phyloP scores from a whole-genome alignment of 2,329 filamentous ascomycete species.

The Chrysosporium keratinophilum region DNA sequence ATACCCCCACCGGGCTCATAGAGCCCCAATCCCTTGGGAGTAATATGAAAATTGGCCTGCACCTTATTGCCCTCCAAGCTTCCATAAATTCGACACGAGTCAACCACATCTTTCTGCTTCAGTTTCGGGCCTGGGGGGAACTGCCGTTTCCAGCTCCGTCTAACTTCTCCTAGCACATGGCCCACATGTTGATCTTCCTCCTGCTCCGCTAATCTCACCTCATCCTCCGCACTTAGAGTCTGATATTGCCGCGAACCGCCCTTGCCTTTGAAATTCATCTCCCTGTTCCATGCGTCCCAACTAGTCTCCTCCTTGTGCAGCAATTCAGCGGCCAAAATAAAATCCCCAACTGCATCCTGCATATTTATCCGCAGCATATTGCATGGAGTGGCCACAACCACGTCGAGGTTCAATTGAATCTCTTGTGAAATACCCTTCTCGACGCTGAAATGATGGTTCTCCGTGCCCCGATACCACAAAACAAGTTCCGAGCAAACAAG shows the following conservation, averaged over 20 bases:
- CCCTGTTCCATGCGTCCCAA: constrained; percentile 73
- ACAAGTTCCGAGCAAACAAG: constrained; percentile 68
- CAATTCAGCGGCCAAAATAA: constrained; percentile 68
- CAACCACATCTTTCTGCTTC: constrained; percentile 44
- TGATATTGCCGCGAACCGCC: constrained; percentile 50
- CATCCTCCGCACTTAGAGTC: constrained; percentile 53
- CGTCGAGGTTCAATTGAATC: constrained; percentile 89
- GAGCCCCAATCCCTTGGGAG: constrained; percentile 91
- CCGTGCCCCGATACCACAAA: constrained; percentile 74
- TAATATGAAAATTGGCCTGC: constrained; percentile 96
- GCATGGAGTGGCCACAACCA: constrained; percentile 85
- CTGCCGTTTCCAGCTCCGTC: constrained; percentile 54
- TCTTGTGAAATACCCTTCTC: constrained; percentile 81
- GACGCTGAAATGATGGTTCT: constrained; percentile 83
- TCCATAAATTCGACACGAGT: constrained; percentile 83
- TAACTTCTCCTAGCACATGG: constrained; percentile 70
- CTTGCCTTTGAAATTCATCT: constrained; percentile 48
- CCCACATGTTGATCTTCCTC: constrained; percentile 74
- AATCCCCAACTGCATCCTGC: constrained; percentile 86
- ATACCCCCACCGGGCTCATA: constrained; percentile 68
- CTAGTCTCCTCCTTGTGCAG: constrained; percentile 66
- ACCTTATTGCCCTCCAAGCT: constrained; percentile 91
- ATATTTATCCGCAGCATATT: constrained; percentile 88
- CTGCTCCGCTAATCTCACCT: constrained; percentile 37
- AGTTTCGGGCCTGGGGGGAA: constrained; percentile 65